Conservation (phyloP, 2,329 filamentous ascomycete genomes). For the Epichloe bromicola region DNA sequence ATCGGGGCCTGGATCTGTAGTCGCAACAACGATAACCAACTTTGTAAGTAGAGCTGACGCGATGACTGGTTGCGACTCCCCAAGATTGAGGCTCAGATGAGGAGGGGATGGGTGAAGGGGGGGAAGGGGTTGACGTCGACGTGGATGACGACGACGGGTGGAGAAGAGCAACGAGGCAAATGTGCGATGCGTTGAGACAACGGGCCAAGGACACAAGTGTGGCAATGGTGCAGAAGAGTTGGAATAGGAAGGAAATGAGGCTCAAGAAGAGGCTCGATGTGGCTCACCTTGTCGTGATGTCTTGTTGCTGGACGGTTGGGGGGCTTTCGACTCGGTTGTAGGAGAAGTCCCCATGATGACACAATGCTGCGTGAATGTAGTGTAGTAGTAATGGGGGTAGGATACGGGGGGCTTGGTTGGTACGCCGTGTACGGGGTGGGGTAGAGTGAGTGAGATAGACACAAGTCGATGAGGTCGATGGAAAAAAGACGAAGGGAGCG, state of each 20-base stretch:
- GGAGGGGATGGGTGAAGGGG: not conserved
- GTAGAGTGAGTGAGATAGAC: slow-evolving; percentile 16
- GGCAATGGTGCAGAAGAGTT: not conserved
- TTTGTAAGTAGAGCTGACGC: slow-evolving; percentile 10
- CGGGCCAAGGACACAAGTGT: not conserved
- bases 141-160: slow-evolving; percentile 4
- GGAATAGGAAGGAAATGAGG: slow-evolving; percentile 3
- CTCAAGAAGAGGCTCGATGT: slow-evolving; percentile 9
- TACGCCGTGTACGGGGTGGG: slow-evolving; percentile 9
- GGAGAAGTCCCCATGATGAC: slow-evolving; percentile 36
- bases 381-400: slow-evolving; percentile 8
- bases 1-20: slow-evolving; percentile 29
- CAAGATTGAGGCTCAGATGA: not conserved
- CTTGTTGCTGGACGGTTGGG: slow-evolving; percentile 31
- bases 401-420: slow-evolving; percentile 17
- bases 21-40: slow-evolving; percentile 6
- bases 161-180: not conserved
- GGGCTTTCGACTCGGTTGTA: slow-evolving; percentile 33
- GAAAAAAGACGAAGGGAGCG: slow-evolving; percentile 14
- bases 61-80: not conserved
- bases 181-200: slow-evolving; percentile 4
- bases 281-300: slow-evolving; percentile 31
- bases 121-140: not conserved
- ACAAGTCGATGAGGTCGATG: slow-evolving; percentile 4
- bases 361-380: slow-evolving; percentile 32